Evolutionary conservation across 345 rosid species (phyloP), one percentile per base, ranked within the genome.

Genomic region (Citrus unshiu): DNA sequence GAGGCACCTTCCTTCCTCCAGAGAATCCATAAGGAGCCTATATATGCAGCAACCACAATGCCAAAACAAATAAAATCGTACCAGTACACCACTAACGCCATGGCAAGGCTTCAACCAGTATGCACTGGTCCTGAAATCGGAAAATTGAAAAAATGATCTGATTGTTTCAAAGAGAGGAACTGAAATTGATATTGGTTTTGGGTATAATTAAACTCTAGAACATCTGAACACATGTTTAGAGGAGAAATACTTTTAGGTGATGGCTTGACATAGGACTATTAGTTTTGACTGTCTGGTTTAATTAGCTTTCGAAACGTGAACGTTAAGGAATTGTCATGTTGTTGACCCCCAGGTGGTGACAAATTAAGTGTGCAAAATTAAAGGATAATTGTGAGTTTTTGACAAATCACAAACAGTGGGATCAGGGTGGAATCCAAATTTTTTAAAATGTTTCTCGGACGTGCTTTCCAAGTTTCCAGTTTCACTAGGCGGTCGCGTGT

Each of bases 21-120:
- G 1, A 92, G 79, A 49, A 88, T 79, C 95, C 95, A 89, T 51
- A 88, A 66, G 72, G 98, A 87, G 37, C 83, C 88, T 18, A 82
- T 24, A 12, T 88, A 81, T 46, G 98, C 76, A 13, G 77, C 93
- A 9, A 39, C 92, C 29, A 93, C 91, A 77, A 93, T 87, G 77
- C 91, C 96, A 58, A 93, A 91, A 79, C 96, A 93, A 22, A 92
- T 73, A 80, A 90, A 89, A 80, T 92, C 94, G 71, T 91, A 93
- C 98, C 98, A 95, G 43, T 80, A 82, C 4, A 95, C 76, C 0
- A 83, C 73, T 39, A 89, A 83, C 13, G 85, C 94, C 98, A 95
- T 91, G 43, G 49, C 54, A 16, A 32, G 16, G 67, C 67, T 19
- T 49, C 6, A 4, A 62, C 12, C 62, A 66, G 2, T 9, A n/a